Percentiles rank a stretch among this genome's conserved stretches.
Evolutionary conservation across 2,329 filamentous ascomycete species (phyloP).

Genomic region (Zalaria sp.): DNA sequence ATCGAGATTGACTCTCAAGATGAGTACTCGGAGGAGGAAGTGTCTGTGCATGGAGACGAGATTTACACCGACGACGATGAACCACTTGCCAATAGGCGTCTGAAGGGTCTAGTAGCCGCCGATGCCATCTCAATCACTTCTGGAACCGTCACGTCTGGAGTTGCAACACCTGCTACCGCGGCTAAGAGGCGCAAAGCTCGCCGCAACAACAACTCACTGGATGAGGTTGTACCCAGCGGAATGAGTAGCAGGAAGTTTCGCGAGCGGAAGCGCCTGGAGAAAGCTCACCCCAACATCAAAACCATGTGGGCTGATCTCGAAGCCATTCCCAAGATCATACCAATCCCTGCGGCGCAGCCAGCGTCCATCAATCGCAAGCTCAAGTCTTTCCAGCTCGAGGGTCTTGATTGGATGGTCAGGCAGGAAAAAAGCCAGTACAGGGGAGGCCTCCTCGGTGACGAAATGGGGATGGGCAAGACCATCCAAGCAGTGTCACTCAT

Average conservation of each 20-base stretch:
- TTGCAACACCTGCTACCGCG: background rate
- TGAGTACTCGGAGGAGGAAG: constrained; percentile 10
- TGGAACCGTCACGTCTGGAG: background rate
- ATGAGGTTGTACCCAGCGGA: constrained; percentile 5
- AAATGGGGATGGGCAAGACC: constrained; percentile 98
- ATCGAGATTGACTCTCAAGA: constrained; percentile 19
- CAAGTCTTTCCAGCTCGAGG: constrained; percentile 89
- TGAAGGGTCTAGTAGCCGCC: background rate
- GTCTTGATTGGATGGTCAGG: constrained; percentile 82
- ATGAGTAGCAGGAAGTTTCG: constrained; percentile 15
- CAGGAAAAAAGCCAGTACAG: constrained; percentile 80
- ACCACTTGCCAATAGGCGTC: constrained; percentile 7
- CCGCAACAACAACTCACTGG: background rate
- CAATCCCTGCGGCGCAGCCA: constrained; percentile 55
- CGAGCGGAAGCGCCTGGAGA: constrained; percentile 56
- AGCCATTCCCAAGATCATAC: constrained; percentile 51
- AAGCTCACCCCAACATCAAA: constrained; percentile 60
- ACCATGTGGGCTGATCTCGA: constrained; percentile 77
- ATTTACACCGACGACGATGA: constrained; percentile 19
- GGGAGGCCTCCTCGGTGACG: constrained; percentile 83
- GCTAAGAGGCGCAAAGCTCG: constrained; percentile 2
- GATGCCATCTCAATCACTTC: background rate
- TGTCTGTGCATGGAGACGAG: constrained; percentile 8
- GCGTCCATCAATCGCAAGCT: constrained; percentile 64
- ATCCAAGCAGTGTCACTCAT: constrained; percentile 96